A percentile compares a stretch with the other conserved stretches of the same genome.
Evolutionary conservation across 306 rosid genomes (phyloP).

Genomic region (Sechiopsis laciniata): DNA sequence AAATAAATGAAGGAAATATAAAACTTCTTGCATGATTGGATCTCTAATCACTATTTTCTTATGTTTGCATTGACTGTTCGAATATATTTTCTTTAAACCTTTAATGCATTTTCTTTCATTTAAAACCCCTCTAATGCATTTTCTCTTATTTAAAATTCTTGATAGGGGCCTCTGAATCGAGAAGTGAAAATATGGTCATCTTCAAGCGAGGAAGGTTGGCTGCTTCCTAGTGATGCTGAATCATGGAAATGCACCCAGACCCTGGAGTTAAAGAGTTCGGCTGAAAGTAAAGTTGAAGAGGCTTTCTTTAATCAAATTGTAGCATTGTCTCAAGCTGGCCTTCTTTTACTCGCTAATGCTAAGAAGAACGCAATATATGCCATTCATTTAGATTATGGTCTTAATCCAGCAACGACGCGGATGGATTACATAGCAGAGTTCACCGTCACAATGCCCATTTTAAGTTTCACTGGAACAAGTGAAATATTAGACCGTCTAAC

Average conservation of each 20-base stretch:
- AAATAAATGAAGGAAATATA: background rate
- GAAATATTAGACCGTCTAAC: constrained; percentile 70
- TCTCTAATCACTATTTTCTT: too few relatives aligned
- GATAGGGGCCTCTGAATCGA: constrained; percentile 80
- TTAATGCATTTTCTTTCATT: too few relatives aligned
- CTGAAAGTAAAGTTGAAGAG: constrained; percentile 63
- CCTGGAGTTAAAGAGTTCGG: constrained; percentile 77
- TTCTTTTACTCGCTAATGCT: constrained; percentile 95
- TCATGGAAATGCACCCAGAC: constrained; percentile 92
- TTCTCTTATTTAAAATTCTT: constrained; percentile 13
- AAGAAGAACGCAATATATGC: constrained; percentile 98
- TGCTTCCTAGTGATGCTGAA: constrained; percentile 78
- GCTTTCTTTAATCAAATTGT: constrained; percentile 95
- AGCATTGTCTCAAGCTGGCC: constrained; percentile 84
- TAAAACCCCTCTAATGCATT: background rate
- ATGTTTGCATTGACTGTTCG: background rate
- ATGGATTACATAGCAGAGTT: constrained; percentile 95
- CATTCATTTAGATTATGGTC: constrained; percentile 78
- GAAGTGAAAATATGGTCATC: constrained; percentile 94
- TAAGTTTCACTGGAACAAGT: constrained; percentile 91
- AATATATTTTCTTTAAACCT: background rate
- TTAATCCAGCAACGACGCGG: constrained; percentile 67
- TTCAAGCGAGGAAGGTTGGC: constrained; percentile 84
- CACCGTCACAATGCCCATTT: constrained; percentile 93
- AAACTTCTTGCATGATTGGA: background rate